A percentile compares a stretch with the other conserved stretches of the same genome.
These are phyloP conservation scores for Panicum hallii DNA, from an alignment of 202 grass and related monocot species.

Conservation along the genomic window DNA sequence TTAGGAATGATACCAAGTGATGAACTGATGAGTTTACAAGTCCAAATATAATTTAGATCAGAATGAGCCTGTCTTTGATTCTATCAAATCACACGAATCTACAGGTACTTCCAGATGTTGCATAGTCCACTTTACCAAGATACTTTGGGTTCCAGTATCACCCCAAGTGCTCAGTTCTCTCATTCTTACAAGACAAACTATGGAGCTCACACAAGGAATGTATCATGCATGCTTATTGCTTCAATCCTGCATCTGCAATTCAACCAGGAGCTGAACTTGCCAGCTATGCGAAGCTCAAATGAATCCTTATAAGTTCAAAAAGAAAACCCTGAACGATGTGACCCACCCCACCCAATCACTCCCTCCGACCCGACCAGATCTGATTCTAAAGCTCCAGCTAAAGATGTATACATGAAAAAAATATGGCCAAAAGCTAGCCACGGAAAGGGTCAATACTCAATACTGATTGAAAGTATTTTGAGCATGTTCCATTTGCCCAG, in stretches of 20 bases:
- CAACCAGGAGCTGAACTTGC: neutral
- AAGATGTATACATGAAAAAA: constrained; percentile 1
- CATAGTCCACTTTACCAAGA: neutral
- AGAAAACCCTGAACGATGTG: neutral
- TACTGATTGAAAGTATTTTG: neutral
- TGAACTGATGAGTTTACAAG: neutral
- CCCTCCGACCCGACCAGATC: no score
- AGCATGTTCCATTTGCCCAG: neutral
- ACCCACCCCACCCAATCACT: no score
- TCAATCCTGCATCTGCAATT: neutral
- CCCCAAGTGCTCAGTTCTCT: neutral
- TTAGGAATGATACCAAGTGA: constrained; percentile 24
- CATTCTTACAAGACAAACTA: neutral
- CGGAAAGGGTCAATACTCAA: neutral
- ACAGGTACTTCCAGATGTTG: neutral
- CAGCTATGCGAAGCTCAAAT: neutral
- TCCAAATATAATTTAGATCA: neutral
- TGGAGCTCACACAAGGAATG: neutral
- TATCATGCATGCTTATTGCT: constrained; percentile 4
- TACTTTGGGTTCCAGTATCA: neutral
- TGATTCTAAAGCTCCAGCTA: neutral
- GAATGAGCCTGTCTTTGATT: neutral
- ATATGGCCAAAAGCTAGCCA: neutral
- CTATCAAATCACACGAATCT: constrained; percentile 2
- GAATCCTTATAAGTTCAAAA: neutral